Percentiles rank a stretch among this genome's conserved stretches.
Evolutionary conservation across 306 rosid species (phyloP).

Genomic region (Sesbania bispinosa): DNA sequence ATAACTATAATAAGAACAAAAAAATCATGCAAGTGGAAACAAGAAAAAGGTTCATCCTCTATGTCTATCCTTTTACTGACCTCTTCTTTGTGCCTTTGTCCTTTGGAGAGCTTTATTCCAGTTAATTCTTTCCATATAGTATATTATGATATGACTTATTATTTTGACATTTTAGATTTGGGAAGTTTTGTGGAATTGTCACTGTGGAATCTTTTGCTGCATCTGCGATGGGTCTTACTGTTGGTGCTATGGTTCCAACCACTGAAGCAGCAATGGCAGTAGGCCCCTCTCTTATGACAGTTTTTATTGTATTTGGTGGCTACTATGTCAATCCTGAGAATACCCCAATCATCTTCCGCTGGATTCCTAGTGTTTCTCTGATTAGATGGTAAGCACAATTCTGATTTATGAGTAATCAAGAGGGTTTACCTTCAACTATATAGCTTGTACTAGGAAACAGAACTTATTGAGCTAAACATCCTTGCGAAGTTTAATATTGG

Average conservation of each 20-base stretch:
- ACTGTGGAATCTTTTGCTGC: conserved; percentile 90
- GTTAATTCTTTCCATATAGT: conserved; percentile 10
- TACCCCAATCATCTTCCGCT: conserved; percentile 86
- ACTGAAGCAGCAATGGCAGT: conserved; percentile 96
- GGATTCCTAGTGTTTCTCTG: conserved; percentile 89
- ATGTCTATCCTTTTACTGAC: background rate
- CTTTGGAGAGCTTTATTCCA: background rate
- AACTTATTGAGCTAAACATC: conserved; percentile 7
- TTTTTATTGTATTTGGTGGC: conserved; percentile 91
- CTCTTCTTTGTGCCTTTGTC: background rate
- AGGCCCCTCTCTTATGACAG: conserved; percentile 94
- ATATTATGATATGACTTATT: conserved; percentile 21
- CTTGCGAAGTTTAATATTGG: background rate
- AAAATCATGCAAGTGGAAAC: background rate
- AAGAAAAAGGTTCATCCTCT: background rate
- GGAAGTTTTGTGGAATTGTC: conserved; percentile 85
- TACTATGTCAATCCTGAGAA: conserved; percentile 84
- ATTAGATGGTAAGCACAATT: conserved; percentile 71
- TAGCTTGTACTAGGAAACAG: background rate
- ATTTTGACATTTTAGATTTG: conserved; percentile 56
- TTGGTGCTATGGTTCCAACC: conserved; percentile 96
- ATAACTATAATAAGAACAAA: too few species aligned
- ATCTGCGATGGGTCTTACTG: conserved; percentile 96
- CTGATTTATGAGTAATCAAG: conserved; percentile 11
- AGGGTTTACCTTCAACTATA: conserved; percentile 15